A percentile compares a stretch with the other conserved stretches of the same genome.
Evolutionary conservation across 139 green algal species (phyloP).

Genomic region (Nannochloris sp.): DNA sequence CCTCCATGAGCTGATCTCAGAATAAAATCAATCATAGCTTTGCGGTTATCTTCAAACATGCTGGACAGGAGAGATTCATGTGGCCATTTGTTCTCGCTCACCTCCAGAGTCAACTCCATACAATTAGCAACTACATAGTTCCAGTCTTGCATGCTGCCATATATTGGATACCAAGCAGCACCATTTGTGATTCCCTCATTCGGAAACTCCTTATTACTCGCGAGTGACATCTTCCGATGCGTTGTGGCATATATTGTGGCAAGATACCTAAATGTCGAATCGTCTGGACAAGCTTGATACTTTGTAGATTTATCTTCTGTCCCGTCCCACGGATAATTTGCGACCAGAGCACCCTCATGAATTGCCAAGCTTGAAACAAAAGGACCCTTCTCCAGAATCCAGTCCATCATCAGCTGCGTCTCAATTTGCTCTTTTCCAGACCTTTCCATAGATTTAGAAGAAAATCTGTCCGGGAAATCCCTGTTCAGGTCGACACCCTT

Average conservation of each 20-base stretch:
- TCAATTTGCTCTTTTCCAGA: conserved; percentile 55
- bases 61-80: conserved; percentile 24
- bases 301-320: conserved; percentile 38
- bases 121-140: conserved; percentile 69
- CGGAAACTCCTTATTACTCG: conserved; percentile 54
- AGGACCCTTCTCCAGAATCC: conserved; percentile 39
- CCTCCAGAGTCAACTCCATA: conserved; percentile 84
- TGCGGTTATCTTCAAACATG: conserved; percentile 60
- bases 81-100: conserved; percentile 70
- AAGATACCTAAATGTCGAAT: conserved; percentile 61
- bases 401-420: conserved; percentile 62
- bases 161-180: conserved; percentile 85
- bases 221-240: conserved; percentile 47
- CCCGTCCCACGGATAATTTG: conserved; percentile 81
- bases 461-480: conserved; percentile 78
- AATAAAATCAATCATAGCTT: conserved; percentile 48
- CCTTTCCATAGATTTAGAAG: conserved; percentile 4
- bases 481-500: conserved; percentile 74
- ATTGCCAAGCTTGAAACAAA: conserved; percentile 9
- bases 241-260: conserved; percentile 57
- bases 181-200: conserved; percentile 79
- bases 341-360: conserved; percentile 64
- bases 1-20: conserved; percentile 39
- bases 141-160: conserved; percentile 84
- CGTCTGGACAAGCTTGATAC: conserved; percentile 62